A percentile compares a stretch with the other conserved stretches of the same genome.
phyloP scores from a whole-genome alignment of 805 yeast species.

The Maudiozyma pseudohumilis region DNA sequence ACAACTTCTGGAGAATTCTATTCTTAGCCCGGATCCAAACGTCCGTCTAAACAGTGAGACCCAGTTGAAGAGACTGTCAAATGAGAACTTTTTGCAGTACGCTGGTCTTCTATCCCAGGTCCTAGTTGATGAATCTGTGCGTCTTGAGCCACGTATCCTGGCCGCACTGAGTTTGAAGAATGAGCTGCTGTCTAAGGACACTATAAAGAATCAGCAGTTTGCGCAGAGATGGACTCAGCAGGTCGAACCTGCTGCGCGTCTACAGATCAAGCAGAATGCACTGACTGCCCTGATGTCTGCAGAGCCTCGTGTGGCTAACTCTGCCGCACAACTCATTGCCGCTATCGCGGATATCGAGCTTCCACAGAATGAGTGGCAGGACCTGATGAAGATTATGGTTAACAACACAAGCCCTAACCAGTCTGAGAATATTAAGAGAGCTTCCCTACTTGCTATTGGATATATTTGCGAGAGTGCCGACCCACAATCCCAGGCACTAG shows the following conservation, averaged over 20 bases:
- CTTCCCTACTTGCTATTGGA: constrained; percentile 83
- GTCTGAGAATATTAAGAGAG: constrained; percentile 72
- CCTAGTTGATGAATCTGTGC: constrained; percentile 52
- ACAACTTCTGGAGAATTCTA: constrained; percentile 67
- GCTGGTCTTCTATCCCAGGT: constrained; percentile 60
- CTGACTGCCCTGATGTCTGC: constrained; percentile 52
- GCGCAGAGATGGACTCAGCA: constrained; percentile 62
- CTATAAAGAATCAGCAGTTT: constrained; percentile 44
- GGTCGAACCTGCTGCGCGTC: constrained; percentile 45
- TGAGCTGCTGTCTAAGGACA: constrained; percentile 75
- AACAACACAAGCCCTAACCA: constrained; percentile 75
- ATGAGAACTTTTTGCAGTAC: constrained; percentile 67
- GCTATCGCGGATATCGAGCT: constrained; percentile 95
- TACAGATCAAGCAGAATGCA: constrained; percentile 56
- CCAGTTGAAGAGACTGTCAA: constrained; percentile 60
- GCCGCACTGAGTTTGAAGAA: constrained; percentile 86
- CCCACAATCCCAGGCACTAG: constrained; percentile 59
- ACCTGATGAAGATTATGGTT: constrained; percentile 71
- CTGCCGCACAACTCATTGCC: constrained; percentile 90
- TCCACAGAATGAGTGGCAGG: constrained; percentile 82
- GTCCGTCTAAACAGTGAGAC: constrained; percentile 71
- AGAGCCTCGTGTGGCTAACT: constrained; percentile 69
- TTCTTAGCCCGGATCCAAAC: constrained; percentile 54
- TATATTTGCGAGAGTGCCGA: constrained; percentile 94
- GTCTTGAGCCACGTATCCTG: constrained; percentile 77